A percentile compares a stretch with the other conserved stretches of the same genome.
Evolutionary conservation across 495 filamentous ascomycete genomes (phyloP).

Genomic region (Hyaloscypha finlandica): DNA sequence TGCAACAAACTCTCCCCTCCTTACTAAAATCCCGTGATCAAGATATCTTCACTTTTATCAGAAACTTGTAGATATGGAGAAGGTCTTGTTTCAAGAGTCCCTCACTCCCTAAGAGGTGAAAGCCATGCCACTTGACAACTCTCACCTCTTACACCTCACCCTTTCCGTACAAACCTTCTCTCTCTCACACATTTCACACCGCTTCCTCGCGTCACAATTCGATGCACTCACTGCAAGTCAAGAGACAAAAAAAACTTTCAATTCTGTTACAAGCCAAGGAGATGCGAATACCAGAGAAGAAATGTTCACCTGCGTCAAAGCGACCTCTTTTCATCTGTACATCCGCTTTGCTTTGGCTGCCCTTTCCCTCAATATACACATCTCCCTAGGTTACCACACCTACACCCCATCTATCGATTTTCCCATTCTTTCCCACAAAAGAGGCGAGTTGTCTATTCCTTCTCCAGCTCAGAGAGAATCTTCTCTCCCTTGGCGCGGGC

Average conservation of each 20-base stretch:
- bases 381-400: not conserved
- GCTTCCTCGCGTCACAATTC: not conserved
- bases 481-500: slow-evolving; percentile 98
- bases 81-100: too few species aligned
- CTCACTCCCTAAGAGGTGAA: too few species aligned
- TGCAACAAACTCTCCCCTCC: too few species aligned
- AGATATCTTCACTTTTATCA: too few species aligned
- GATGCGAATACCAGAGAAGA: not conserved
- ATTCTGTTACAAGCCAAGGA: not conserved
- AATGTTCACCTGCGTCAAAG: not conserved
- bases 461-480: slow-evolving; percentile 69
- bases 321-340: not conserved
- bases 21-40: too few species aligned
- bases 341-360: not conserved
- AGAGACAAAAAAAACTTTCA: slow-evolving; percentile 1
- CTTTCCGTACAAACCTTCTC: too few species aligned
- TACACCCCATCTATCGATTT: not conserved
- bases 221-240: not conserved
- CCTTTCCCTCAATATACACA: not conserved
- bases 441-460: not conserved
- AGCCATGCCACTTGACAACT: too few species aligned
- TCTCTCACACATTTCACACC: not conserved
- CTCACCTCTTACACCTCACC: too few species aligned
- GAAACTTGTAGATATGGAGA: too few species aligned
- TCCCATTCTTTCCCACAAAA: not conserved